Evolutionary conservation across 305 asterid species (phyloP).

Genomic region (Fraxinus floribunda): DNA sequence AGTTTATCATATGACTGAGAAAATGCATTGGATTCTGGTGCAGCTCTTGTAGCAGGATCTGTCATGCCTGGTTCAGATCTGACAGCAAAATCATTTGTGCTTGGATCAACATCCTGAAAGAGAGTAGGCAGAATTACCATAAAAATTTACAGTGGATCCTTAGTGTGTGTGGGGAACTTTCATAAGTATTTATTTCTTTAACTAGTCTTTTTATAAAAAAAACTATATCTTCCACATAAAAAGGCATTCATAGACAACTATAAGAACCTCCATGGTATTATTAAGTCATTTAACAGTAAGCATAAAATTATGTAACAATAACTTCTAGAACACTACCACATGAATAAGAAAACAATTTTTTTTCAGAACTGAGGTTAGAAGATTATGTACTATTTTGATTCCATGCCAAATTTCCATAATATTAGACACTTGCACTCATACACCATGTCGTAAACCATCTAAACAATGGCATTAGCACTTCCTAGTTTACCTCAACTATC

Average conservation of each 20-base stretch:
- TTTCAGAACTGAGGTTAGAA: neutral
- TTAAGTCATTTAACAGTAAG: neutral
- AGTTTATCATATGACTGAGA: conserved; percentile 36
- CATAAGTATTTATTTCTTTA: neutral
- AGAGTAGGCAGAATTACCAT: conserved; percentile 19
- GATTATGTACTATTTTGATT: neutral
- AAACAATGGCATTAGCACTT: neutral
- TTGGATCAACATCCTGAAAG: conserved; percentile 54
- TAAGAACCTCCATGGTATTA: conserved; percentile 7
- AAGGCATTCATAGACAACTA: neutral
- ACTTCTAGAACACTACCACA: conserved; percentile 8
- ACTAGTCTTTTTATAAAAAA: neutral
- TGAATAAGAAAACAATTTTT: neutral
- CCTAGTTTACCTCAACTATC: neutral
- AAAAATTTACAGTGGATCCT: neutral
- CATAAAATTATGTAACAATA: neutral
- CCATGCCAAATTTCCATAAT: neutral
- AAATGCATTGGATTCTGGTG: conserved; percentile 39
- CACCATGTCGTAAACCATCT: neutral
- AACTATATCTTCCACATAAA: conserved; percentile 3
- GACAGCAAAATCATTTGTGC: conserved; percentile 32
- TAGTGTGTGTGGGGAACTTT: neutral
- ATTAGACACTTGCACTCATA: neutral
- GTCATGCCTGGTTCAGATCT: conserved; percentile 29
- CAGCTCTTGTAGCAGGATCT: conserved; percentile 37